phyloP scores from a whole-genome alignment of 805 yeast species.

The Metschnikowia noctiluminum region DNA sequence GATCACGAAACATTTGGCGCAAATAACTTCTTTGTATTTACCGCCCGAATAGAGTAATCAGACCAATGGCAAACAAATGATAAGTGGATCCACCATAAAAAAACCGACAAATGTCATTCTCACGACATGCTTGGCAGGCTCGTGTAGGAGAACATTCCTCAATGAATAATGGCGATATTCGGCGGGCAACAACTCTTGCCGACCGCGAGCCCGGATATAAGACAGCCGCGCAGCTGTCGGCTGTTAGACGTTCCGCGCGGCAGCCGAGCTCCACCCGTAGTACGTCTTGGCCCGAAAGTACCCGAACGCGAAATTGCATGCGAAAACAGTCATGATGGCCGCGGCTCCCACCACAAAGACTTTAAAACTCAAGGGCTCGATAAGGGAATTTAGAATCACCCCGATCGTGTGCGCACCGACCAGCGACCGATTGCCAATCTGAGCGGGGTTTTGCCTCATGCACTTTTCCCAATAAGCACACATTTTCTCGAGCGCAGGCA shows the following conservation, averaged over 20 bases:
- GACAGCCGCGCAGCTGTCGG: background rate
- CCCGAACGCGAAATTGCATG: constrained; percentile 64
- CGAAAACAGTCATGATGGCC: constrained; percentile 45
- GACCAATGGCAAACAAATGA: too few species aligned
- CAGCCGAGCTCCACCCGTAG: constrained; percentile 31
- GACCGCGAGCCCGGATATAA: background rate
- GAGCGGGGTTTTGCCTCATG: constrained; percentile 55
- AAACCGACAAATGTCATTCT: too few species aligned
- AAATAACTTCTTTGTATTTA: too few species aligned
- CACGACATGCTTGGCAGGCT: too few species aligned
- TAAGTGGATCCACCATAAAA: too few species aligned
- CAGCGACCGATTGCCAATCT: constrained; percentile 47
- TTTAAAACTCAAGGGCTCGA: constrained; percentile 66
- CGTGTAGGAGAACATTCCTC: too few species aligned
- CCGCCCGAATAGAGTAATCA: too few species aligned
- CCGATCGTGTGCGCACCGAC: constrained; percentile 65
- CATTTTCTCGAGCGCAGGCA: constrained; percentile 54
- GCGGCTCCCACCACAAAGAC: constrained; percentile 46
- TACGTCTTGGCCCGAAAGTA: constrained; percentile 56
- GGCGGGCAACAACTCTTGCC: background rate
- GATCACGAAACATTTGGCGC: background rate
- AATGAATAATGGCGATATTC: background rate
- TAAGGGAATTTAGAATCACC: constrained; percentile 53
- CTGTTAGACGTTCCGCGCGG: constrained; percentile 7
- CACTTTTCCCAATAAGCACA: constrained; percentile 66